phyloP scores from a whole-genome alignment of 129 eudicot genomes.

The Centaurea solstitialis region DNA sequence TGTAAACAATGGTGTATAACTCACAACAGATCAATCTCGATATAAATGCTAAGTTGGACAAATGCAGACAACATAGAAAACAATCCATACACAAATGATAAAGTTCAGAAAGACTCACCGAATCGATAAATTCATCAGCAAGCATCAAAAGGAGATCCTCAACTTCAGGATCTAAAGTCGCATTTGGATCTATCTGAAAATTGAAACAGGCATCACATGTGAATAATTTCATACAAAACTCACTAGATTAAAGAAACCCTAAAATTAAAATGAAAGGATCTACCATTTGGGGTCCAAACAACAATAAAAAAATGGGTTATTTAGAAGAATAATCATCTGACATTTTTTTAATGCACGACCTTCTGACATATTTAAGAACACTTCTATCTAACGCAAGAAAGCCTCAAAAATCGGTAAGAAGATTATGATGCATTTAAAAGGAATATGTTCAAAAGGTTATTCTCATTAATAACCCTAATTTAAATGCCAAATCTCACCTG shows the following conservation, averaged over 20 bases:
- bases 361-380: not conserved
- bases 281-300: not conserved
- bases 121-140: constrained; percentile 86
- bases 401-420: not conserved
- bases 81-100: not conserved
- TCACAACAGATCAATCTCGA: not conserved
- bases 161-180: constrained; percentile 77
- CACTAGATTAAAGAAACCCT: not conserved
- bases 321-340: not conserved
- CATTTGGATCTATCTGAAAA: constrained; percentile 71
- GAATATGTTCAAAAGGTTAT: not conserved
- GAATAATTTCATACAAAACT: not conserved
- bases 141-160: constrained; percentile 78
- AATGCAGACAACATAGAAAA: not conserved
- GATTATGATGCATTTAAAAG: not conserved
- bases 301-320: not conserved
- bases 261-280: not conserved
- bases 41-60: not conserved
- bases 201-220: not conserved
- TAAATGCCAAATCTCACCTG: constrained; percentile 55
- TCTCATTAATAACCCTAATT: not conserved
- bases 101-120: constrained; percentile 53
- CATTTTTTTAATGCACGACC: too few species aligned
- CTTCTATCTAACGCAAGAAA: not conserved
- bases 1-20: not conserved